Conservation (phyloP, 1,139 yeast species). For the Taphrina wiesneri region DNA sequence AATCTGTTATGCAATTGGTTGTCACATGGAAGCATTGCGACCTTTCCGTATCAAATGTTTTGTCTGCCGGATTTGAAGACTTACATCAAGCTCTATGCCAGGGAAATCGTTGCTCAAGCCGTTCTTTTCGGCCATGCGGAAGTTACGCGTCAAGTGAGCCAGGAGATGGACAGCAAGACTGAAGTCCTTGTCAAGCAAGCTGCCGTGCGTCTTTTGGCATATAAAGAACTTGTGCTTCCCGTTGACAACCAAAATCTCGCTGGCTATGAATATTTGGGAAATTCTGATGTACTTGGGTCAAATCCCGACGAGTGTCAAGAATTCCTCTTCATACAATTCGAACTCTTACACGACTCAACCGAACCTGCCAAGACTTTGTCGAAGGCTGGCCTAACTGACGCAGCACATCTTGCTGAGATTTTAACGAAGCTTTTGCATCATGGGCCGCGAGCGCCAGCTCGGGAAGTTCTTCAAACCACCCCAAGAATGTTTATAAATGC, state of each 20-base stretch:
- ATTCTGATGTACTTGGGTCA: not conserved
- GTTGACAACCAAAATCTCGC: not conserved
- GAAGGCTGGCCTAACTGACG: not conserved
- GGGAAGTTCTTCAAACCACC: not conserved
- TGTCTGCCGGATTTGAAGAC: not conserved
- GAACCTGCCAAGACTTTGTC: not conserved
- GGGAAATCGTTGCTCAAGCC: conserved; percentile 9
- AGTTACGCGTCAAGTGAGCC: not conserved
- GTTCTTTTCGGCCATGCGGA: not conserved
- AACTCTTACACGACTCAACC: not conserved
- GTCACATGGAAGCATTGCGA: not conserved
- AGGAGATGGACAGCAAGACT: not conserved
- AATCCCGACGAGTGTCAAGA: not conserved
- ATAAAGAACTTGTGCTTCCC: not conserved
- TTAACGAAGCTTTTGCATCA: not conserved
- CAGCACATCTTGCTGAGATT: not conserved
- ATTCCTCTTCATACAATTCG: not conserved
- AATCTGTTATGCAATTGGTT: not conserved
- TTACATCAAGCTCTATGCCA: not conserved
- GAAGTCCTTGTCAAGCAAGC: not conserved
- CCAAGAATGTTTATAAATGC: not conserved
- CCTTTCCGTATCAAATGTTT: conserved; percentile 15
- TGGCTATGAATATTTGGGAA: not conserved
- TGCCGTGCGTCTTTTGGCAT: not conserved
- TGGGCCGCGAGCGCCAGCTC: not conserved